Percentiles rank a stretch among this genome's conserved stretches.
Conservation (phyloP, 1,139 yeast species). For the Candida neerlandica region DNA sequence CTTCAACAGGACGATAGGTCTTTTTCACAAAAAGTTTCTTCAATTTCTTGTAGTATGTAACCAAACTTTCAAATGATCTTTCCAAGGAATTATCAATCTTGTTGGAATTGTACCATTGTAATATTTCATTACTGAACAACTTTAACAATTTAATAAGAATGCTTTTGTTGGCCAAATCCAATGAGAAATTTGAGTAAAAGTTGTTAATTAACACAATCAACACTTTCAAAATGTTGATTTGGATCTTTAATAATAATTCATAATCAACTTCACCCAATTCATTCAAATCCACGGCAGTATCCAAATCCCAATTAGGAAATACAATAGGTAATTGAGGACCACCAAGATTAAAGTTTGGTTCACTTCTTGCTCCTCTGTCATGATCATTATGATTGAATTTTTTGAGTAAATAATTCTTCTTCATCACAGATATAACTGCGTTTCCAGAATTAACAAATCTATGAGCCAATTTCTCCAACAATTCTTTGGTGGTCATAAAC, state of each 20-base stretch:
- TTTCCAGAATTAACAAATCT: constrained; percentile 50
- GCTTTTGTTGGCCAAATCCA: constrained; percentile 62
- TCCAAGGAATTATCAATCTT: constrained; percentile 46
- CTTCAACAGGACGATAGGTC: constrained; percentile 67
- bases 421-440: constrained; percentile 52
- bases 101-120: constrained; percentile 69
- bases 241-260: constrained; percentile 67
- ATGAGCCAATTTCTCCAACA: constrained; percentile 46
- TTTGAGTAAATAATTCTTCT: constrained; percentile 23
- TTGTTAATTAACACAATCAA: constrained; percentile 70
- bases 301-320: constrained; percentile 60
- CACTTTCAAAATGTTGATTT: constrained; percentile 80
- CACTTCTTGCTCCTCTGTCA: constrained; percentile 6
- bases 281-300: constrained; percentile 35
- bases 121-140: constrained; percentile 66
- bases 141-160: constrained; percentile 68
- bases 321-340: constrained; percentile 16
- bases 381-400: constrained; percentile 7
- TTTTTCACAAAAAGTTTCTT: constrained; percentile 77
- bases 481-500: constrained; percentile 44
- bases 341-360: constrained; percentile 7
- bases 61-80: constrained; percentile 51
- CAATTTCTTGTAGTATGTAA: constrained; percentile 63
- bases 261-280: constrained; percentile 52
- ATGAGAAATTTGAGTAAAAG: constrained; percentile 75